Percentiles rank a stretch among this genome's conserved stretches.
Conservation (phyloP, 345 rosid genomes). For the Eutrema japonicum region DNA sequence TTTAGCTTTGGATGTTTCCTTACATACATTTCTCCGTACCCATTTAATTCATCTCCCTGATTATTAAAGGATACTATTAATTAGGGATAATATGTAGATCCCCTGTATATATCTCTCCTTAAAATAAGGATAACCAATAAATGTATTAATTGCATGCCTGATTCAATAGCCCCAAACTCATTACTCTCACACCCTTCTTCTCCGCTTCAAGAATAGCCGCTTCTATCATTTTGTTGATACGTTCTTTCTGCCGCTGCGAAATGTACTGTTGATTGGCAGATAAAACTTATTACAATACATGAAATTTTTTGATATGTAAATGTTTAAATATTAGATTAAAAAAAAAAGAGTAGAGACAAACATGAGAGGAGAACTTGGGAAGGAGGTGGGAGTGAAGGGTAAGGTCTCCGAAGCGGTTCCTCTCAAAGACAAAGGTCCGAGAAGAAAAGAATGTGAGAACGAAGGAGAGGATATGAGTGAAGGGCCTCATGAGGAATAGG, state of each 20-base stretch:
- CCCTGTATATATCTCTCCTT: not conserved
- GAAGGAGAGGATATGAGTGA: conserved; percentile 42
- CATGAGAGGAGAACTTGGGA: conserved; percentile 47
- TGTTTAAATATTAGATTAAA: not conserved
- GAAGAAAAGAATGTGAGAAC: conserved; percentile 41
- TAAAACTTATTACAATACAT: not conserved
- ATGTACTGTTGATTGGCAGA: conserved; percentile 49
- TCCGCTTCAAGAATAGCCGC: conserved; percentile 63
- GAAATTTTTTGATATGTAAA: not conserved
- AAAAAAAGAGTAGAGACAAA: conserved; percentile 6
- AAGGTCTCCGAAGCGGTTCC: conserved; percentile 41
- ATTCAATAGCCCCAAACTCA: conserved; percentile 67
- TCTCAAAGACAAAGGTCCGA: conserved; percentile 42
- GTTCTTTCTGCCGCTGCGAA: conserved; percentile 42
- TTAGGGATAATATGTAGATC: not conserved
- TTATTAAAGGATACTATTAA: not conserved
- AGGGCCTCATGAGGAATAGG: conserved; percentile 49
- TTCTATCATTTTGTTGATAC: conserved; percentile 61
- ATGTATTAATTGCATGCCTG: conserved; percentile 48
- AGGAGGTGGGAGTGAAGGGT: conserved; percentile 47
- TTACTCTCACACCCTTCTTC: conserved; percentile 56
- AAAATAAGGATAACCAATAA: conserved; percentile 12
- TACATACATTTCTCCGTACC: conserved; percentile 54
- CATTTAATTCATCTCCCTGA: conserved; percentile 62
- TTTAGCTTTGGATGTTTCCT: conserved; percentile 52